A percentile compares a stretch with the other conserved stretches of the same genome.
phyloP scores from a whole-genome alignment of 169 alveolate genomes.

The Eimeria praecox region DNA sequence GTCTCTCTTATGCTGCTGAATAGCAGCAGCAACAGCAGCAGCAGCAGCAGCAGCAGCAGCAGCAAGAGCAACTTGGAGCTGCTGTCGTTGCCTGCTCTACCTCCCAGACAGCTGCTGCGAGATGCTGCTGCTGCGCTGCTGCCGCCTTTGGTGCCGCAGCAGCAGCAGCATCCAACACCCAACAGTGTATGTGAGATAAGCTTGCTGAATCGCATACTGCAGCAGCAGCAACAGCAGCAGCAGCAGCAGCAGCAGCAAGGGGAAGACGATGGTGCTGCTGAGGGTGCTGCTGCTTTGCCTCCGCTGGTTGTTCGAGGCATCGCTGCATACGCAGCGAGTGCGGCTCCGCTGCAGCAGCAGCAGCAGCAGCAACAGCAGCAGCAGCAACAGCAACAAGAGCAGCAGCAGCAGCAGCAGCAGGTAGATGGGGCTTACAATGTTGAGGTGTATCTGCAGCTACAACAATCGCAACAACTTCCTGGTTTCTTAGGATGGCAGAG shows the following conservation, averaged over 20 bases:
- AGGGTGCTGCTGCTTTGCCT: neutral
- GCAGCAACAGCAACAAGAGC: slow-evolving; percentile 52
- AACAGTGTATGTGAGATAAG: slow-evolving; percentile 10
- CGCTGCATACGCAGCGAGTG: slow-evolving; percentile 21
- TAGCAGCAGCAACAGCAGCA: slow-evolving; percentile 63
- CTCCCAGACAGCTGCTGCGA: slow-evolving; percentile 51
- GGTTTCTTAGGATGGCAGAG: slow-evolving; percentile 14
- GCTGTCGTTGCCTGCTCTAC: slow-evolving; percentile 10
- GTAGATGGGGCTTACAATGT: neutral
- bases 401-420: slow-evolving; percentile 31
- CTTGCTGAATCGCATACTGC: slow-evolving; percentile 44
- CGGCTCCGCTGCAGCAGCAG: slow-evolving; percentile 32
- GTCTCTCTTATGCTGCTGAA: slow-evolving; percentile 46
- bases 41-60: neutral
- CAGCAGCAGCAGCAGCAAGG: slow-evolving; percentile 42
- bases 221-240: slow-evolving; percentile 31
- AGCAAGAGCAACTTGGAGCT: neutral
- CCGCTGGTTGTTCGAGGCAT: slow-evolving; percentile 36
- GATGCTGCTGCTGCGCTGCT: slow-evolving; percentile 68
- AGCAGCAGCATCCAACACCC: neutral
- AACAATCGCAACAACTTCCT: neutral
- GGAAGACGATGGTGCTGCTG: slow-evolving; percentile 14
- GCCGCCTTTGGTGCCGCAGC: slow-evolving; percentile 63
- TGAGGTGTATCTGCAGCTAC: slow-evolving; percentile 49
- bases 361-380: slow-evolving; percentile 36